Evolutionary conservation across 805 yeast species (phyloP).

Genomic region (Aciculoconidium aculeatum): DNA sequence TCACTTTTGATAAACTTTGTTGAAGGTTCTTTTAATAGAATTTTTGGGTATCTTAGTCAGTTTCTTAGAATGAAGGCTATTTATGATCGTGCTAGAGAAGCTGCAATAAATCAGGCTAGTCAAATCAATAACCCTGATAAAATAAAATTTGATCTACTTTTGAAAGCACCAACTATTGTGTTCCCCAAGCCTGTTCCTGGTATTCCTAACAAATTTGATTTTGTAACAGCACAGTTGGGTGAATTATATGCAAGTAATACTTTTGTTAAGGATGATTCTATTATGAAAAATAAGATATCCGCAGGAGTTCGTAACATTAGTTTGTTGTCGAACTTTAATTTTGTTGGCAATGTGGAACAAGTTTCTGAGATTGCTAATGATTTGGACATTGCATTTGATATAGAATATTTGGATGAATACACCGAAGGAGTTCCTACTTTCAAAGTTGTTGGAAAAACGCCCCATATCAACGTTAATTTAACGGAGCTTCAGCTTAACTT

Average conservation of each 20-base stretch:
- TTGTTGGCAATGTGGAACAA: constrained; percentile 43
- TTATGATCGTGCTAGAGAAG: constrained; percentile 85
- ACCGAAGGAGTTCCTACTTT: constrained; percentile 41
- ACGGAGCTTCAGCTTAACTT: constrained; percentile 70
- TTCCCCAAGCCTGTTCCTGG: constrained; percentile 59
- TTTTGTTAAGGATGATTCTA: constrained; percentile 33
- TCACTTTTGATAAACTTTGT: constrained; percentile 72
- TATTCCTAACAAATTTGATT: constrained; percentile 41
- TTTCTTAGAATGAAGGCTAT: constrained; percentile 81
- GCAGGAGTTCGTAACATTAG: constrained; percentile 71
- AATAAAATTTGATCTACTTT: constrained; percentile 64
- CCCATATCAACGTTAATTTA: constrained; percentile 56
- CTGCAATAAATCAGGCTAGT: constrained; percentile 78
- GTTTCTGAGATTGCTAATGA: constrained; percentile 58
- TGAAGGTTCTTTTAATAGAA: constrained; percentile 69
- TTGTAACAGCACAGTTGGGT: constrained; percentile 70
- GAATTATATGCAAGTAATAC: constrained; percentile 67
- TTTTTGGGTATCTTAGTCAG: constrained; percentile 61
- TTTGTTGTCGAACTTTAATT: constrained; percentile 56
- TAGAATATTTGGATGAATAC: constrained; percentile 47
- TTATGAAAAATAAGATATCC: constrained; percentile 46
- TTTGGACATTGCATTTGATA: constrained; percentile 54
- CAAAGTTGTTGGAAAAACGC: constrained; percentile 49
- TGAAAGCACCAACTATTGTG: constrained; percentile 77
- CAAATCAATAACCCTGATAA: constrained; percentile 52